Percentiles rank a stretch among this genome's conserved stretches.
Evolutionary conservation across 2,329 filamentous ascomycete genomes (phyloP).

Genomic region (Sarocladium oryzae): DNA sequence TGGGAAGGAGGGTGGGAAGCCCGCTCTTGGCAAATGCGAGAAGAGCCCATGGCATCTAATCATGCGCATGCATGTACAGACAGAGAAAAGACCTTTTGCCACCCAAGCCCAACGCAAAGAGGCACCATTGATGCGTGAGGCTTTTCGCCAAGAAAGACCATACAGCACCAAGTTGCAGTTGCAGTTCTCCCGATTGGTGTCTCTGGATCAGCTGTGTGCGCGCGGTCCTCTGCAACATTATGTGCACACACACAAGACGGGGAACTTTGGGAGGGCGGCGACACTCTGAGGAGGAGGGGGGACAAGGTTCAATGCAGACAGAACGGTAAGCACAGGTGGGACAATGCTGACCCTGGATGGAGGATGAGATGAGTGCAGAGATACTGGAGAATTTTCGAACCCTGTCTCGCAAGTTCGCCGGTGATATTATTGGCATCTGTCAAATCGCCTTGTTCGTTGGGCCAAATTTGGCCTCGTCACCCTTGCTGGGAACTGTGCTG

Average conservation of each 20-base stretch:
- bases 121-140: not conserved
- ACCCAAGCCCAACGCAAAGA: not conserved
- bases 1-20: not conserved
- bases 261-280: not conserved
- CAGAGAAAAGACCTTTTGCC: not conserved
- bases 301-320: not conserved
- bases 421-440: no score
- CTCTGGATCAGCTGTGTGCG: not conserved
- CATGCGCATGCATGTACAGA: not conserved
- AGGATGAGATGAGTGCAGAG: no score
- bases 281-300: no score
- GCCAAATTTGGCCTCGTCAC: no score
- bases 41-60: constrained; percentile 2
- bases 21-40: not conserved
- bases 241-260: no score
- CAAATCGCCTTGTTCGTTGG: no score
- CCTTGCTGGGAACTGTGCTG: no score
- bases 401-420: no score
- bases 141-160: not conserved
- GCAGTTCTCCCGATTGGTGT: not conserved
- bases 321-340: not conserved
- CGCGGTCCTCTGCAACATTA: no score
- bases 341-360: not conserved
- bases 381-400: no score
- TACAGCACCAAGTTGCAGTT: not conserved